A percentile compares a stretch with the other conserved stretches of the same genome.
Evolutionary conservation across 106 monocot genomes (phyloP).

Genomic region (Phalaenopsis aphrodite): DNA sequence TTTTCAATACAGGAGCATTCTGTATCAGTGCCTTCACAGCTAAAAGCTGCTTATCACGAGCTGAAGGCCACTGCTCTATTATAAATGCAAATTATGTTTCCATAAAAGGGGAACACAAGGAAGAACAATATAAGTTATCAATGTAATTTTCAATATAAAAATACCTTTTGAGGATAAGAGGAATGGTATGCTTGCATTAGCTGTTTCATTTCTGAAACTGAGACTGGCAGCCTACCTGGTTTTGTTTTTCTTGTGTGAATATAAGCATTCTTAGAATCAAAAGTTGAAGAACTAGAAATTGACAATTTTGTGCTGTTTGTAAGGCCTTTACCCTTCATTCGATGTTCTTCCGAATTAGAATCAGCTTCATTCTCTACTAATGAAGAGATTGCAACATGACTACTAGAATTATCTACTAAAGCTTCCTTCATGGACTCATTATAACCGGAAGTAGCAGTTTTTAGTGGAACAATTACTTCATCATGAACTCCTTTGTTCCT

Average conservation of each 20-base stretch:
- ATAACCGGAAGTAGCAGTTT: not conserved
- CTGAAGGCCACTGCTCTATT: conserved; percentile 30
- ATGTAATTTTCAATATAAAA: not conserved
- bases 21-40: conserved; percentile 37
- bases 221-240: conserved; percentile 3
- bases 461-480: not conserved
- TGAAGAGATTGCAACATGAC: not conserved
- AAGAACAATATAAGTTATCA: not conserved
- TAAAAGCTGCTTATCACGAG: conserved; percentile 38
- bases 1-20: conserved; percentile 25
- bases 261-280: not conserved
- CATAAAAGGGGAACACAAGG: not conserved
- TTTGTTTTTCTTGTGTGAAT: not conserved
- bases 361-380: too few relatives aligned
- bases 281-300: not conserved
- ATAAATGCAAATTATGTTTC: not conserved
- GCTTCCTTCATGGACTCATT: not conserved
- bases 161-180: conserved; percentile 15
- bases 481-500: not conserved
- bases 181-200: conserved; percentile 14
- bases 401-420: conserved; percentile 4
- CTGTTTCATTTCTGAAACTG: conserved; percentile 18
- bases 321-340: not conserved
- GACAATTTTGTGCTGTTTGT: not conserved
- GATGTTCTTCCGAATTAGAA: not conserved